phyloP scores from a whole-genome alignment of 2,329 filamentous ascomycete species.

The Mycocentrospora acerina region DNA sequence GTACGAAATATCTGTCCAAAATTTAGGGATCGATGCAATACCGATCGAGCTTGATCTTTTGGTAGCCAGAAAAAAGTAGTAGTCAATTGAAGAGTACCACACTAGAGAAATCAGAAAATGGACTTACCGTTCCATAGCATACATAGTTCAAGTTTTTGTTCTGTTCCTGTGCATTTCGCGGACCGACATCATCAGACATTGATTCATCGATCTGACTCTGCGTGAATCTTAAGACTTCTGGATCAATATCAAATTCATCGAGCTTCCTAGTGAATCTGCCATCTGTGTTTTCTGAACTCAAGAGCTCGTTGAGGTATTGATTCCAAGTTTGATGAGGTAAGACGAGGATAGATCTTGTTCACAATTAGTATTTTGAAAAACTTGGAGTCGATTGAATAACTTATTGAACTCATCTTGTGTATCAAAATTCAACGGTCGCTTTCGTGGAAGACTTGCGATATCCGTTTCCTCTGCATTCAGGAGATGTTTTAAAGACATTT shows the following conservation, averaged over 20 bases:
- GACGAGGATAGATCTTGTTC: conserved; percentile 7
- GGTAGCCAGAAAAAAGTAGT: too few relatives aligned
- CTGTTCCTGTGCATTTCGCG: conserved; percentile 1
- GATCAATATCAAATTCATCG: conserved; percentile 1
- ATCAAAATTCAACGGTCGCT: too few relatives aligned
- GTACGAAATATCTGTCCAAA: conserved; percentile 15
- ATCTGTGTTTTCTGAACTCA: conserved; percentile 3
- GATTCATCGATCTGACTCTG: conserved; percentile 21
- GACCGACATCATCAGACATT: conserved; percentile 6
- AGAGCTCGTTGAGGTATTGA: conserved; percentile 10
- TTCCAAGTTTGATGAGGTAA: conserved; percentile 17
- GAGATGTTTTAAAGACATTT: conserved; percentile 27
- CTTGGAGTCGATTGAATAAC: too few relatives aligned
- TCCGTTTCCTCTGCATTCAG: conserved; percentile 20
- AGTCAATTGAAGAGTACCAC: too few relatives aligned
- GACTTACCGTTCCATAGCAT: conserved; percentile 28
- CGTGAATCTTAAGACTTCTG: conserved; percentile 7
- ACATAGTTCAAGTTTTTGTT: conserved; percentile 9
- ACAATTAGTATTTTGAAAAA: too few relatives aligned
- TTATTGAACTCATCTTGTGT: too few relatives aligned
- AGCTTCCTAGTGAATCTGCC: not conserved
- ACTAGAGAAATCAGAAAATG: too few relatives aligned
- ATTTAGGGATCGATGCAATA: not conserved
- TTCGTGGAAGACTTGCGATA: conserved; percentile 3
- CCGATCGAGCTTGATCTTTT: too few relatives aligned